Evolutionary conservation across 2,329 filamentous ascomycete genomes (phyloP), one percentile per base, ranked within the genome.

Genomic region (Cladophialophora immunda): DNA sequence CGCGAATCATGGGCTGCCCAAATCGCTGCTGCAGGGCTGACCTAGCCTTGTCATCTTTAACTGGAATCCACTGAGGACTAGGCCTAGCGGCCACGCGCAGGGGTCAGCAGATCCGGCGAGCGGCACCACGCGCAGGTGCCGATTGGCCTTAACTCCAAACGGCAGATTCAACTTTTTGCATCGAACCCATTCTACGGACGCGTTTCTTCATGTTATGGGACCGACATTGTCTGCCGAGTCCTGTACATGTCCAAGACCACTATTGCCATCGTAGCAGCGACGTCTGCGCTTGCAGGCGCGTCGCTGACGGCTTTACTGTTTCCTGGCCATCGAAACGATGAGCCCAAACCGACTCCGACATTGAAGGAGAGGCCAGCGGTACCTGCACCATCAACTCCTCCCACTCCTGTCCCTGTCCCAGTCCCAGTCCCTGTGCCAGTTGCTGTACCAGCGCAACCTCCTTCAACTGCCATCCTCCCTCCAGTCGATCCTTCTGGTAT

Each of bases 261-360:
- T 36, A 75, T 94, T 73, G 90, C 90, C 71, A 84, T 92, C 68
- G 89, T 94, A 74, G 92, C 91, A 74, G 90, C 89, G 70, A 86
- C 91, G 75, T 89, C 91, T 78, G 92, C 91, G 72, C 90, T 90
- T 78, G 89, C 90, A 61, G 92, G 92, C 68, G 92, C 91, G 65
- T 90, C 90, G 66, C 80, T 91, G 66, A 94, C 91, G 52, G 85
- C 85, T 65, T 85, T 92, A 32, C 83, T 90, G 68, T 86, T 91
- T 80, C 90, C 87, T 1, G 79, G 88, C 67, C 84, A 86, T 68
- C 41, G 75, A 71, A 64, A 78, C 61, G 69, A 72, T 36, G 55
- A 58, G 58, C 77, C 81, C 56, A 71, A 76, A 34, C 74, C 80
- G 41, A 70, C 77, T 45, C 68, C 78, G 9, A 73, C 78, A 17